Base-by-base conservation (phyloP, 2,329 filamentous ascomycete species). In the Zalaria sp. region DNA sequence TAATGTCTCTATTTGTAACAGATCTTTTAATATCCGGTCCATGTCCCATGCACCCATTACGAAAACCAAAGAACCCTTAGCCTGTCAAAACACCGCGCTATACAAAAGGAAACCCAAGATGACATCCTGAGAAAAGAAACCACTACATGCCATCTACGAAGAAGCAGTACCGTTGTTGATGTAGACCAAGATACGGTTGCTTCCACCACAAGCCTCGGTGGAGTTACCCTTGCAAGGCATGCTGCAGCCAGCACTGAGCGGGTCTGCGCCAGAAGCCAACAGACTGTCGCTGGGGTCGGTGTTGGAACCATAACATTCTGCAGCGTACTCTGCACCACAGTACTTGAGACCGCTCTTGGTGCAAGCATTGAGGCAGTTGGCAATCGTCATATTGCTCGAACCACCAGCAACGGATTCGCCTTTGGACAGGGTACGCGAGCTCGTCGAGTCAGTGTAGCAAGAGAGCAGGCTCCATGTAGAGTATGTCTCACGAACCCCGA, bases 171-270 rank as follows among this genome's bases (percentile, higher is more conserved):
- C 50, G 36, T 52, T 52, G 43, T 51, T 51, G 34, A 48, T 40
- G 37, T 55, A 56, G 2, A 57, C 49, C 37, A 54, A 37, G 10
- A 56, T 47, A 11, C 47, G 42, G 37, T 46, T 47, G 2, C 43
- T 41, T 1, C 53, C 55, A 45, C 55, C 55, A 48, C 55, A 57
- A 27, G 50, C 49, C 49, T 57, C 54, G n/a, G 48, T 53, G 37
- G 39, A 44, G 43, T 57, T 57, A 7, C 53, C 55, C 5, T 40
- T 51, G 40, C 55, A 57, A 29, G 51, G 47, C 40, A 43, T 51
- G 37, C 48, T 52, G 45, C 54, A 57, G 9, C 53, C 53, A 11
- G 49, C 43, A 25, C 43, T 28, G 32, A 54, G 36, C 1, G 49
- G 47, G 29, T 56, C 49, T 3, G 43, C 41, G 11, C 47, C 46